Conservation (phyloP, 2,329 filamentous ascomycete species). For the Cladosporium sphaerospermum region DNA sequence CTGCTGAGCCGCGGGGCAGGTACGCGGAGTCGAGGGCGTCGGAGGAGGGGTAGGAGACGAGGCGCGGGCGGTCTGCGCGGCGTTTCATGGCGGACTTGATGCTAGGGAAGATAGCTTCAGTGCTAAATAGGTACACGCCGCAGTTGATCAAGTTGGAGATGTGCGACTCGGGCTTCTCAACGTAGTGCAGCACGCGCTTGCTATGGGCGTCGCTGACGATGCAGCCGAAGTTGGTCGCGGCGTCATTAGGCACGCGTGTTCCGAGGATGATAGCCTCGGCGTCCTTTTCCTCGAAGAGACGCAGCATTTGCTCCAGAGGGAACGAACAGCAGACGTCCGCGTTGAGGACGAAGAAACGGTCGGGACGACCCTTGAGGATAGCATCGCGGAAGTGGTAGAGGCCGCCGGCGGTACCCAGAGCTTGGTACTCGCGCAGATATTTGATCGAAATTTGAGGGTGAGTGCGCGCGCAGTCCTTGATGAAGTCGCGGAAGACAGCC, state of each 20-base stretch:
- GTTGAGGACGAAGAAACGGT: constrained; percentile 95
- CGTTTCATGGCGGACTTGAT: constrained; percentile 94
- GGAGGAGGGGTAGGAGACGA: constrained; percentile 91
- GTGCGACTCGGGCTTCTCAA: constrained; percentile 96
- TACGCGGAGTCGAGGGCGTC: constrained; percentile 74
- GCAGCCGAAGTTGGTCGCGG: constrained; percentile 94
- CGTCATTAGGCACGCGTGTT: constrained; percentile 82
- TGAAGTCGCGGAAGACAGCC: constrained; percentile 93
- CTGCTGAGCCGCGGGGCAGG: constrained; percentile 49
- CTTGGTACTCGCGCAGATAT: constrained; percentile 96
- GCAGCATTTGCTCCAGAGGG: constrained; percentile 91
- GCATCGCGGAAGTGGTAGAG: constrained; percentile 99
- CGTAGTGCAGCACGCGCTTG: constrained; percentile 94
- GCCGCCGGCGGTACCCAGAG: constrained; percentile 88
- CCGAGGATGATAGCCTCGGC: constrained; percentile 95
- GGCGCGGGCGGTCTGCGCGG: constrained; percentile 80
- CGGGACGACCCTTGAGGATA: constrained; percentile 90
- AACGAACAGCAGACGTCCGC: constrained; percentile 99
- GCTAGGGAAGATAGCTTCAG: constrained; percentile 91
- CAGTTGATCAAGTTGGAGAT: constrained; percentile 99
- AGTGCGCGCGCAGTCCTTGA: constrained; percentile 78
- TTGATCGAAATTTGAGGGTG: constrained; percentile 86
- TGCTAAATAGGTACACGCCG: constrained; percentile 94
- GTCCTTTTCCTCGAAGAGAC: constrained; percentile 87
- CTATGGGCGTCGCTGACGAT: constrained; percentile 92